These are phyloP conservation scores for Colletotrichum abscissum DNA, from an alignment of 2,329 filamentous ascomycete species.

Conservation along the genomic window DNA sequence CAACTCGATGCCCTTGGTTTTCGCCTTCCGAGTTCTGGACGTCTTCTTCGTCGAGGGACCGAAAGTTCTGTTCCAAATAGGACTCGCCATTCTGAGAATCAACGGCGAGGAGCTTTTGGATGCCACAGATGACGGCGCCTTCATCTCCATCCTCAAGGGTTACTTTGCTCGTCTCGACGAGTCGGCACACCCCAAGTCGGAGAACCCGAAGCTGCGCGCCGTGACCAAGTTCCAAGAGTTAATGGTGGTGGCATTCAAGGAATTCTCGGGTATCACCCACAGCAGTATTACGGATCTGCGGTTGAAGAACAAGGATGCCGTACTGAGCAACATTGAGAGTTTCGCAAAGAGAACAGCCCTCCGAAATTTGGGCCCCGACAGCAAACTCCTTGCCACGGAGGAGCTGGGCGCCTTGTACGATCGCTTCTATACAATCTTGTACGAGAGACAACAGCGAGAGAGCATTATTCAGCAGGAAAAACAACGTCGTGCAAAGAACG, in stretches of 20 bases:
- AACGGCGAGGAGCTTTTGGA: conserved; percentile 97
- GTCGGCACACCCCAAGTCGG: conserved; percentile 93
- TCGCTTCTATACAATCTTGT: conserved; percentile 90
- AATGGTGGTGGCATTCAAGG: conserved; percentile 99
- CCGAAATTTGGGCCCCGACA: conserved; percentile 93
- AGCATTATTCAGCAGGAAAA: conserved; percentile 82
- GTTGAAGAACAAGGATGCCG: conserved; percentile 91
- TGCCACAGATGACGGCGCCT: conserved; percentile 92
- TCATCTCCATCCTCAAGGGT: conserved; percentile 94
- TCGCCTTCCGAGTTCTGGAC: conserved; percentile 95
- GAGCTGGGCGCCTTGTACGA: conserved; percentile 94
- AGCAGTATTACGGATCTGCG: conserved; percentile 90
- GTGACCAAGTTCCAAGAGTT: conserved; percentile 97
- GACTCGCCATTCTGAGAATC: conserved; percentile 94
- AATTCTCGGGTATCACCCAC: conserved; percentile 96
- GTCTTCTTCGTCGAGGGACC: conserved; percentile 99
- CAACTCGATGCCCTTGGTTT: conserved; percentile 99
- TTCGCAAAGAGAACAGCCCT: conserved; percentile 98
- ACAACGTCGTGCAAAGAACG: conserved; percentile 72
- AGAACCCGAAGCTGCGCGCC: conserved; percentile 92
- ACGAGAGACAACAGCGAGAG: conserved; percentile 88
- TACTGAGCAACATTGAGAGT: conserved; percentile 94
- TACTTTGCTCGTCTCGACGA: conserved; percentile 96
- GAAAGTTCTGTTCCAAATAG: conserved; percentile 97
- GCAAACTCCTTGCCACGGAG: conserved; percentile 86